Base-by-base conservation (phyloP, 192 early-diverging fungal genomes). In the Paraglomus brasilianum region DNA sequence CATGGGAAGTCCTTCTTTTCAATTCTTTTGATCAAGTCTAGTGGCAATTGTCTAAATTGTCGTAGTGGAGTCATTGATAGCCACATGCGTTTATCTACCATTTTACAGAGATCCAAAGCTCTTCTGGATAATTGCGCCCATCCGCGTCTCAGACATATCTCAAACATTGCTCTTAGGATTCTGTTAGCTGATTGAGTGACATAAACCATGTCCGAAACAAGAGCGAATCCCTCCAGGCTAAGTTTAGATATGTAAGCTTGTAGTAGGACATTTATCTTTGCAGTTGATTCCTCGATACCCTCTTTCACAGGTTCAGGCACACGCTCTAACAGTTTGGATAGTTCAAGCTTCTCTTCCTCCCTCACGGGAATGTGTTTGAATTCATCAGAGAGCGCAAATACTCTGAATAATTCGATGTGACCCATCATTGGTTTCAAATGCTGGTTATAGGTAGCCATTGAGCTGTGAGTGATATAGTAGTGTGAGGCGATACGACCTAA, bases 191-290 rank as follows among this genome's bases (percentile, higher is more conserved):
- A 92, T 79, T 98, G 96, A 15, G 97, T 97, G 17, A 99, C 94
- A 82, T 95, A 97, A 1, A 95, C 95, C 92, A 96, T 94, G 67
- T 99, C 97, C n/a, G 93, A 86, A 66, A 95, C 93, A 43, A 99
- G 81, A 10, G 97, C 95, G 78, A 98, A 95, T 0, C 95, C 96
- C 41, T 95, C 88, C 41, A 99, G 70, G 64, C 91, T 89, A 40
- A 98, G 86, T 67, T 93, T 90, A n/a, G 95, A 95, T 52, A 99
- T 95, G 76, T 98, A 92, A 1, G 93, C 82, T 75, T 99, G 97
- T 38, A 99, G 81, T 44, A 99, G 76, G 22, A 95, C 92, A 72
- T 93, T 95, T 69, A 97, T 89, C 76, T 99, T 99, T 51, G 95
- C 91, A 39, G 89, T 88, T 1, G 95, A 89, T 57, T 93, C 91